These are phyloP conservation scores for Phytophthora europaea DNA, from an alignment of 352 stramenopile species.

Conservation along the genomic window DNA sequence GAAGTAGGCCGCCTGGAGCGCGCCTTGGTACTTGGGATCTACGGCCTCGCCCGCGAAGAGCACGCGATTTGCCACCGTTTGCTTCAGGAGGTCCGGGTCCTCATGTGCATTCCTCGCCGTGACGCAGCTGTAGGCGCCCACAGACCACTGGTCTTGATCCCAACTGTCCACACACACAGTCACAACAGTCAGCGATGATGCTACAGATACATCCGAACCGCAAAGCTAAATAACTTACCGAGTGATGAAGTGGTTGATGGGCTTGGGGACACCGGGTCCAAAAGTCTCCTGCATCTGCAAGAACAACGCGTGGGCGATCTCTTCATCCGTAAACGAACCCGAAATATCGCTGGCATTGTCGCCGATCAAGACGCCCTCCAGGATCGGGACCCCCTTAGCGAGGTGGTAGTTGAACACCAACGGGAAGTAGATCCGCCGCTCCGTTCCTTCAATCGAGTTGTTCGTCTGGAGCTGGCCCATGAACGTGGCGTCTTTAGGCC, in stretches of 20 bases:
- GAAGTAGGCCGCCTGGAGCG: conserved; percentile 76
- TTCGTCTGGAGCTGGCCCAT: conserved; percentile 50
- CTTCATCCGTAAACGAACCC: conserved; percentile 51
- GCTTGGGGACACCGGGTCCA: conserved; percentile 43
- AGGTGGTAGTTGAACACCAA: conserved; percentile 71
- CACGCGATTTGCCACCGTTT: conserved; percentile 56
- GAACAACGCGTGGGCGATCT: conserved; percentile 59
- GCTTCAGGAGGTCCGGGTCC: conserved; percentile 66
- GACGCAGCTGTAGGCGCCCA: conserved; percentile 77
- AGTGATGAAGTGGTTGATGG: conserved; percentile 65
- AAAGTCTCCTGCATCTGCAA: conserved; percentile 65
- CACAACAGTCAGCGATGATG: conserved; percentile 4
- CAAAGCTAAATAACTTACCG: conserved; percentile 55
- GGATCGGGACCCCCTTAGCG: conserved; percentile 57
- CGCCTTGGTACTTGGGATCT: conserved; percentile 76
- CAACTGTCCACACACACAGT: conserved; percentile 43
- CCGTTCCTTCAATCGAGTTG: conserved; percentile 5
- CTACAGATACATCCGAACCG: conserved; percentile 39
- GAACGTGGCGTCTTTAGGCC: conserved; percentile 58
- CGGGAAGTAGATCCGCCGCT: conserved; percentile 58
- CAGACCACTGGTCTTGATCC: conserved; percentile 68
- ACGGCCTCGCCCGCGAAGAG: conserved; percentile 81
- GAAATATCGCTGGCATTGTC: conserved; percentile 57
- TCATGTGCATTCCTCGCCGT: conserved; percentile 59
- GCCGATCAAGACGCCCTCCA: conserved; percentile 72